Evolutionary conservation across 768 basidiomycete species (phyloP), one percentile per base, ranked within the genome.

Genomic region (Boletus subcaerulescens): DNA sequence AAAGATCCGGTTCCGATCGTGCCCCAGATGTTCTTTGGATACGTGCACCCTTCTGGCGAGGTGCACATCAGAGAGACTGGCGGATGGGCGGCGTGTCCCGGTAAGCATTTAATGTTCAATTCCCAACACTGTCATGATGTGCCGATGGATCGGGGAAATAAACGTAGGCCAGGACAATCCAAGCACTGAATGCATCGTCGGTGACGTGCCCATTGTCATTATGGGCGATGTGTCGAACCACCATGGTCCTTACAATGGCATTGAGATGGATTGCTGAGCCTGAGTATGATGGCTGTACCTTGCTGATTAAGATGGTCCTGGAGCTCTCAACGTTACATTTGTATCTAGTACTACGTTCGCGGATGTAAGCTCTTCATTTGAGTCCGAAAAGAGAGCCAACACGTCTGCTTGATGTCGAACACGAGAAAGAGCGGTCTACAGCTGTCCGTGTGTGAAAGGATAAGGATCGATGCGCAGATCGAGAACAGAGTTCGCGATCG

Each of bases 151-250:
- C 15, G 11, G 24, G 2, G 11, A 18, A 48, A 33, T 18, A 1
- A 51, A 53, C 51, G 52, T 48, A 82, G 82, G 85, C 2, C 78
- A 85, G 51, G 87, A 89, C 52, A 86, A 87, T 63, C 58, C 75
- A 5, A 80, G 75, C 55, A 55, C 38, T 2, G 61, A 75, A 52
- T 63, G 57, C 24, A 63, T 56, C 45, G 55, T 60, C 44, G 57
- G 61, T 52, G 54, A 55, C 22, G 62, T 63, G 40, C 62, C 74
- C 0, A 79, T 73, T 46, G 71, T 88, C 48, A 74, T 82, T 4
- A 68, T 64, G 1, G 13, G 80, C 1, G 50, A 73, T 33, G 42
- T 55, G 41, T 39, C 60, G 18, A 73, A 86, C 50, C 86, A 87
- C 55, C 61, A 71, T 45, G 84, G 68, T 3, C 68, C 67, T 46